Evolutionary conservation across 306 rosid species (phyloP).

Genomic region (Pyrus communis): DNA sequence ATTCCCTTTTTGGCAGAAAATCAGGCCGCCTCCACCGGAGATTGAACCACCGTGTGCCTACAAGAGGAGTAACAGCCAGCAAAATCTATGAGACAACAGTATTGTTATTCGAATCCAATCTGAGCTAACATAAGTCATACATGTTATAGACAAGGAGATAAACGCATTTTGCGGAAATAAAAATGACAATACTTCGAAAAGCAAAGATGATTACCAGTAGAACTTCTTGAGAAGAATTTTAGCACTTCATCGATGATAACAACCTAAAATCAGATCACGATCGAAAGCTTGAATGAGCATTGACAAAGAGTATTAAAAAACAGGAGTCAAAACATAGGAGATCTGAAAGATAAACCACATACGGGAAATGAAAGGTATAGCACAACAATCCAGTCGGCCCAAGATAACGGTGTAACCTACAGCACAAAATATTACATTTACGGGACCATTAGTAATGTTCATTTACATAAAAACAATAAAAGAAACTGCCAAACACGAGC

Average conservation of each 20-base stretch:
- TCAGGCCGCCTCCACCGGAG: slow-evolving; percentile 73
- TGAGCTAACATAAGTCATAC: not conserved
- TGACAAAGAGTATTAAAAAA: not conserved
- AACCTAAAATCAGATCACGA: slow-evolving; percentile 42
- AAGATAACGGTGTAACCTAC: slow-evolving; percentile 86
- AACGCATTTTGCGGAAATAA: not conserved
- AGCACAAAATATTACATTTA: not conserved
- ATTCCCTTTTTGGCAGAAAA: slow-evolving; percentile 69
- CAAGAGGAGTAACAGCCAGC: slow-evolving; percentile 20
- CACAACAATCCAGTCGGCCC: slow-evolving; percentile 86
- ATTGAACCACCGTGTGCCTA: slow-evolving; percentile 63
- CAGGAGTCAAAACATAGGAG: not conserved
- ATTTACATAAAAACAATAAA: slow-evolving; percentile 5
- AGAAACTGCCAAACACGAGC: slow-evolving; percentile 1
- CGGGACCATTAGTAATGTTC: slow-evolving; percentile 8
- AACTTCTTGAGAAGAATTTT: slow-evolving; percentile 82
- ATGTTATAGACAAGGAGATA: not conserved
- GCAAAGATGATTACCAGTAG: slow-evolving; percentile 40
- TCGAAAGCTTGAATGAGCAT: not conserved
- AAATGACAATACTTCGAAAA: not conserved
- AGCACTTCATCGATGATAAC: slow-evolving; percentile 84
- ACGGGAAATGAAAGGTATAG: slow-evolving; percentile 90
- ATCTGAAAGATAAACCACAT: slow-evolving; percentile 15
- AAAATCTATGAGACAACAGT: not conserved
- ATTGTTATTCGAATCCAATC: not conserved